Evolutionary conservation across 495 filamentous ascomycete species (phyloP).

Genomic region (Aspergillus saccharolyticus): DNA sequence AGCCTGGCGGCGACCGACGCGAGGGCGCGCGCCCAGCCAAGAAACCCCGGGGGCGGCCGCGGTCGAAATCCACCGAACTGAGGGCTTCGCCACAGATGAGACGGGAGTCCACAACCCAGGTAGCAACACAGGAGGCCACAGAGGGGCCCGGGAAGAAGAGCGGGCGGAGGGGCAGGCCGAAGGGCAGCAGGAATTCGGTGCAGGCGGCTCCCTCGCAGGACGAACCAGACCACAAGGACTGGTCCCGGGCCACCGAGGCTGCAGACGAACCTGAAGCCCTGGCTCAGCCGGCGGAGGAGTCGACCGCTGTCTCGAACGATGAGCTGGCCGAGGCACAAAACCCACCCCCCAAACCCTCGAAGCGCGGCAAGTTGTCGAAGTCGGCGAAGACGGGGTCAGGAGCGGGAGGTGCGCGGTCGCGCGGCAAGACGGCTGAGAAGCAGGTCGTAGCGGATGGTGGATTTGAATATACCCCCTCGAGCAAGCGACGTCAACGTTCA

Average conservation of each 20-base stretch:
- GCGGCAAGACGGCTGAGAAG: not conserved
- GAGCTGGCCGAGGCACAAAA: conserved; percentile 16
- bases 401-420: conserved; percentile 18
- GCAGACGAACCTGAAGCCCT: conserved; percentile 24
- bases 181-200: conserved; percentile 29
- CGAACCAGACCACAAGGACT: conserved; percentile 12
- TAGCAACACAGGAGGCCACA: conserved; percentile 22
- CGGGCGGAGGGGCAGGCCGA: conserved; percentile 36
- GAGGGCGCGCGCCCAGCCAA: conserved; percentile 37
- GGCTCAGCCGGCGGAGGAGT: conserved; percentile 14
- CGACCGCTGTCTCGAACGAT: conserved; percentile 10
- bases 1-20: conserved; percentile 23
- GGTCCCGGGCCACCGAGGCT: conserved; percentile 17
- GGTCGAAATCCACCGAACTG: conserved; percentile 24
- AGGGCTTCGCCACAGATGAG: conserved; percentile 17
- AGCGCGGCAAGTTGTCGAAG: conserved; percentile 28
- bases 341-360: conserved; percentile 17
- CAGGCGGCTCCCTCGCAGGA: conserved; percentile 22
- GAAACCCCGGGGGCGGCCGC: conserved; percentile 38
- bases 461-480: conserved; percentile 48
- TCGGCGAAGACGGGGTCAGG: conserved; percentile 27
- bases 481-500: conserved; percentile 24
- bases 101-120: conserved; percentile 11
- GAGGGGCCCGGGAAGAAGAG: conserved; percentile 33
- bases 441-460: conserved; percentile 37